These are phyloP conservation scores for Suillus alpinus DNA, from an alignment of 768 basidiomycete genomes.

Conservation along the genomic window DNA sequence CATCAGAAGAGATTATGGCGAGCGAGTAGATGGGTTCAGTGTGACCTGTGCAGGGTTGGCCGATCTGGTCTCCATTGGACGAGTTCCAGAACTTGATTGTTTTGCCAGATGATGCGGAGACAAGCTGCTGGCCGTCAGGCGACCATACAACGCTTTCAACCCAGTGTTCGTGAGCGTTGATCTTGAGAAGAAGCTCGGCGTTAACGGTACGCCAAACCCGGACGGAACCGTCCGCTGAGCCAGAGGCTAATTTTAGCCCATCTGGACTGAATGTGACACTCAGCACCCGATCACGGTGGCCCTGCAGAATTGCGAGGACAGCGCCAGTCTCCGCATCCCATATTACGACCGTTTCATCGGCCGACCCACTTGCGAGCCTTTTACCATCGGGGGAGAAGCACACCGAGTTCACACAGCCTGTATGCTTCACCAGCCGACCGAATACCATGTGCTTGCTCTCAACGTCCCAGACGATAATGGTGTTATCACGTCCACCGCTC, in stretches of 20 bases:
- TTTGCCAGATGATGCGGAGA: not conserved
- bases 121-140: not conserved
- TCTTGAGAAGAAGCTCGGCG: not conserved
- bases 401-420: slow-evolving; percentile 27
- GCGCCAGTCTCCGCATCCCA: not conserved
- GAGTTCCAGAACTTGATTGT: not conserved
- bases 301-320: not conserved
- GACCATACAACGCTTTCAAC: not conserved
- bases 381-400: slow-evolving; percentile 41
- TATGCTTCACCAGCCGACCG: too few relatives aligned
- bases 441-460: slow-evolving; percentile 4
- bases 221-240: not conserved
- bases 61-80: not conserved
- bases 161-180: not conserved
- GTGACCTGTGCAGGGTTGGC: slow-evolving; percentile 12
- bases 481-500: slow-evolving; percentile 29
- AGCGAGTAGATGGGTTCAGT: slow-evolving; percentile 19
- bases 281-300: not conserved
- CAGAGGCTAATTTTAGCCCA: slow-evolving; percentile 4
- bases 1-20: slow-evolving; percentile 25
- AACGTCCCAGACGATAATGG: slow-evolving; percentile 29
- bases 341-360: slow-evolving; percentile 21
- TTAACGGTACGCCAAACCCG: not conserved
- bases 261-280: slow-evolving; percentile 6
- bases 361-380: slow-evolving; percentile 37